A percentile compares a stretch with the other conserved stretches of the same genome.
Conservation (phyloP, 1,284 basidiomycete species). For the Puccinia brachypodii region DNA sequence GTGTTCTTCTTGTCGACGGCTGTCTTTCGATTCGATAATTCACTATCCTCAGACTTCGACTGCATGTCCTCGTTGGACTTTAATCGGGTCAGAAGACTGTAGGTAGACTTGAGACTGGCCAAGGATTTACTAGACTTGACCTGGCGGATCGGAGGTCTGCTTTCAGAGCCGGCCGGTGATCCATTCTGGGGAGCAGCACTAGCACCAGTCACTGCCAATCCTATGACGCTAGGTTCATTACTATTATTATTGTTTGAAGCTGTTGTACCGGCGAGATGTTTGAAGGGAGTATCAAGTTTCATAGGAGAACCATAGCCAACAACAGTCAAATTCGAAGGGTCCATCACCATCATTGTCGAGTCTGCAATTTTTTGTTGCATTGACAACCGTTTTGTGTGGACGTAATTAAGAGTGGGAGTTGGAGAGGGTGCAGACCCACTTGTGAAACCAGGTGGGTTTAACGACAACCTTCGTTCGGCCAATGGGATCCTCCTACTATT, state of each 20-base stretch:
- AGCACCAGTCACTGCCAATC: too few relatives aligned
- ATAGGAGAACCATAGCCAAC: slow-evolving; percentile 46
- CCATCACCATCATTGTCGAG: slow-evolving; percentile 38
- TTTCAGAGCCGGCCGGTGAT: not conserved
- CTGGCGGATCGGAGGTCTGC: slow-evolving; percentile 20
- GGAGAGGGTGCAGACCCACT: slow-evolving; percentile 34
- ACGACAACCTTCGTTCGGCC: slow-evolving; percentile 24
- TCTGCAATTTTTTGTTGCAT: slow-evolving; percentile 27
- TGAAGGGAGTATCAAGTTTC: slow-evolving; percentile 48
- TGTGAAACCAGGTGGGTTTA: slow-evolving; percentile 35
- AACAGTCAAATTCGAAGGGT: slow-evolving; percentile 40
- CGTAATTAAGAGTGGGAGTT: slow-evolving; percentile 45
- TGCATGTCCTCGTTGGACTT: slow-evolving; percentile 28
- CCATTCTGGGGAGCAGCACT: not conserved
- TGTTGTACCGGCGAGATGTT: slow-evolving; percentile 19
- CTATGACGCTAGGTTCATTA: not conserved
- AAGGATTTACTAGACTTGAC: slow-evolving; percentile 45
- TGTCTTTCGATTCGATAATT: not conserved
- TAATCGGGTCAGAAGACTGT: slow-evolving; percentile 25
- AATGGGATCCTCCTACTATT: slow-evolving; percentile 14
- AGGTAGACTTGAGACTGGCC: slow-evolving; percentile 37
- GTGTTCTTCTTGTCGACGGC: slow-evolving; percentile 1
- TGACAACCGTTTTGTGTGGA: slow-evolving; percentile 34
- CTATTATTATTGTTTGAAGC: too few relatives aligned
- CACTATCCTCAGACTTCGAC: slow-evolving; percentile 7